These are phyloP conservation scores for Cyphellophora attinorum DNA, from an alignment of 2,329 filamentous ascomycete genomes.

Conservation along the genomic window DNA sequence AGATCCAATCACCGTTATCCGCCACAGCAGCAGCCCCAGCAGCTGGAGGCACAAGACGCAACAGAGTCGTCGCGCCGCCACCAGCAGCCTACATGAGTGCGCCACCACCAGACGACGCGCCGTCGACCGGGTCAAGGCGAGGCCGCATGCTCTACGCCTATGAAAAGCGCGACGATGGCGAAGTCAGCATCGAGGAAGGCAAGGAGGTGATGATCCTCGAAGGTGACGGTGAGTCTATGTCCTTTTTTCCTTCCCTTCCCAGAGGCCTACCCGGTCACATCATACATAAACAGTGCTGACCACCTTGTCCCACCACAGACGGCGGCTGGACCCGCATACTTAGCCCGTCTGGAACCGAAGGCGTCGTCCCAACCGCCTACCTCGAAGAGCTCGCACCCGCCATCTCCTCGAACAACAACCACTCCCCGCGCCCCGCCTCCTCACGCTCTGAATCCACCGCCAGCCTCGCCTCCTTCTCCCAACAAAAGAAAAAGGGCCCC, in stretches of 20 bases:
- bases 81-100: slow-evolving; percentile 70
- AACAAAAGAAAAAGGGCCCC: slow-evolving; percentile 74
- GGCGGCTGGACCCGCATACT: slow-evolving; percentile 89
- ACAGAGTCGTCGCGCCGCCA: slow-evolving; percentile 77
- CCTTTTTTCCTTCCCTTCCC: neutral
- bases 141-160: slow-evolving; percentile 89
- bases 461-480: slow-evolving; percentile 49
- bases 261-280: no score
- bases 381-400: slow-evolving; percentile 54
- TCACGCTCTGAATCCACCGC: slow-evolving; percentile 64
- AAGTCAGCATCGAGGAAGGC: slow-evolving; percentile 71
- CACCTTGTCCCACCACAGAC: no score
- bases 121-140: slow-evolving; percentile 44
- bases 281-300: no score
- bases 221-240: slow-evolving; percentile 63
- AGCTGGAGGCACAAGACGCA: slow-evolving; percentile 37
- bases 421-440: slow-evolving; percentile 12
- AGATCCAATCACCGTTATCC: slow-evolving; percentile 12
- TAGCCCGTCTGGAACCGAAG: slow-evolving; percentile 53
- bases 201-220: slow-evolving; percentile 70
- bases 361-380: slow-evolving; percentile 80
- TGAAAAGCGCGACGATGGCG: slow-evolving; percentile 68
- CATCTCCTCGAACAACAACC: slow-evolving; percentile 16
- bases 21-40: slow-evolving; percentile 14
- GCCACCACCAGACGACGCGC: slow-evolving; percentile 34